phyloP scores from a whole-genome alignment of 495 filamentous ascomycete genomes.

The Penicillium coffeae region DNA sequence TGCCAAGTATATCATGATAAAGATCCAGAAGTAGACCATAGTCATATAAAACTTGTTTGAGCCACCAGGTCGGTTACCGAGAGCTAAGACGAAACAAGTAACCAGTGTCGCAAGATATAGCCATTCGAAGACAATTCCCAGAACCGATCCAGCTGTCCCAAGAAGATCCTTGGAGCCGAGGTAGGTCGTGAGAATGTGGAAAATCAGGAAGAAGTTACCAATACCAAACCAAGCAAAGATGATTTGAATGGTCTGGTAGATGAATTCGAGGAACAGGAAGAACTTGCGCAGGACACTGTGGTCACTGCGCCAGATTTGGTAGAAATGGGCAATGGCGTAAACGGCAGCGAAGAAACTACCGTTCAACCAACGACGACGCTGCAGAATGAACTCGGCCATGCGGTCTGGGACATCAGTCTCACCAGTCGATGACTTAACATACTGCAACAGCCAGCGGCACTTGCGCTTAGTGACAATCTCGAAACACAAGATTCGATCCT shows the following conservation, averaged over 20 bases:
- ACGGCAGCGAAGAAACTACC: constrained; percentile 98
- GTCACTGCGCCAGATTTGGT: constrained; percentile 87
- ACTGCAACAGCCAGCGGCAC: constrained; percentile 93
- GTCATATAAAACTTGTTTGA: constrained; percentile 91
- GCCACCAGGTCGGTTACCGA: constrained; percentile 95
- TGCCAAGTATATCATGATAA: constrained; percentile 92
- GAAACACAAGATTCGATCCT: constrained; percentile 99
- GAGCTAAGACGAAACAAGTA: constrained; percentile 89
- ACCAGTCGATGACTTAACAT: constrained; percentile 93
- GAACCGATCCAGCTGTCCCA: constrained; percentile 67
- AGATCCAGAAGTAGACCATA: constrained; percentile 94
- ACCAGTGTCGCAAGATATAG: constrained; percentile 87
- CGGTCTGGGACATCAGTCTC: constrained; percentile 97
- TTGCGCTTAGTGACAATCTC: constrained; percentile 97
- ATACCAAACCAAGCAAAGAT: constrained; percentile 99
- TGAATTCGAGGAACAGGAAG: constrained; percentile 86
- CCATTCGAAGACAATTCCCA: constrained; percentile 94
- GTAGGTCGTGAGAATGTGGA: constrained; percentile 90
- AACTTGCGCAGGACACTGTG: constrained; percentile 85
- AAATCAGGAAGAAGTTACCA: constrained; percentile 99
- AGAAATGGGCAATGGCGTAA: constrained; percentile 91
- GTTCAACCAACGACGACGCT: constrained; percentile 96
- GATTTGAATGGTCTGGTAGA: constrained; percentile 93
- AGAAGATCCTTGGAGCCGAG: constrained; percentile 64
- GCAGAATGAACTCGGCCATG: constrained; percentile 92